Base-by-base conservation (phyloP, 768 basidiomycete genomes). In the Rhodotorula paludigena region DNA sequence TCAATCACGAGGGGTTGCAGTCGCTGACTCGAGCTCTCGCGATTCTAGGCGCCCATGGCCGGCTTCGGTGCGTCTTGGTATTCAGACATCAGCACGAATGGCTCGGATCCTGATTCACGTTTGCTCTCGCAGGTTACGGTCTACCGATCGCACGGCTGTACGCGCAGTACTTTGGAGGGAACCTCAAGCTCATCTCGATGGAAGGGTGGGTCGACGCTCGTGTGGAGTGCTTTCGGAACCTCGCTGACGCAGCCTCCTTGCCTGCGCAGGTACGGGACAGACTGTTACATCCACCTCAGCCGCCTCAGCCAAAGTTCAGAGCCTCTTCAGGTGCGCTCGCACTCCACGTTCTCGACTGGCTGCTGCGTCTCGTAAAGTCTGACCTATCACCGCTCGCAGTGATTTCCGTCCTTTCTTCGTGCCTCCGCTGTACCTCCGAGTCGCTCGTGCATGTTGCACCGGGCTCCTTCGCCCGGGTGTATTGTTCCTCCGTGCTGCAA, bases 41-140 rank as follows among this genome's bases (percentile, higher is more conserved):
- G n/a, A n/a, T n/a, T n/a, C n/a, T n/a, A n/a, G n/a, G 94, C 94
- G 4, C 94, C 94, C 0, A 93, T 98, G 92, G 94, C 94, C 44
- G 94, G 96, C 1, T 96, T 80, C 66, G 80, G 80, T 64, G 21
- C 18, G 60, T 28, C 42, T 23, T 44, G 28, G 3, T 15, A 36
- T 28, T 25, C 36, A n/a, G n/a, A n/a, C n/a, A n/a, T n/a, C n/a
- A n/a, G n/a, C n/a, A n/a, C n/a, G n/a, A n/a, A n/a, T n/a, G n/a
- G n/a, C n/a, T n/a, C n/a, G n/a, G n/a, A n/a, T n/a, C n/a, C n/a
- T n/a, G n/a, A n/a, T n/a, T n/a, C n/a, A n/a, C n/a, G n/a, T n/a
- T n/a, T n/a, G n/a, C 35, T 89, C 36, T 2, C 16, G n/a, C 49
- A 72, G 89, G 90, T 11, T 98, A 98, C 77, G 94, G 94, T 0